Conservation (phyloP, 2,329 filamentous ascomycete species). For the Trichoderma sp. region DNA sequence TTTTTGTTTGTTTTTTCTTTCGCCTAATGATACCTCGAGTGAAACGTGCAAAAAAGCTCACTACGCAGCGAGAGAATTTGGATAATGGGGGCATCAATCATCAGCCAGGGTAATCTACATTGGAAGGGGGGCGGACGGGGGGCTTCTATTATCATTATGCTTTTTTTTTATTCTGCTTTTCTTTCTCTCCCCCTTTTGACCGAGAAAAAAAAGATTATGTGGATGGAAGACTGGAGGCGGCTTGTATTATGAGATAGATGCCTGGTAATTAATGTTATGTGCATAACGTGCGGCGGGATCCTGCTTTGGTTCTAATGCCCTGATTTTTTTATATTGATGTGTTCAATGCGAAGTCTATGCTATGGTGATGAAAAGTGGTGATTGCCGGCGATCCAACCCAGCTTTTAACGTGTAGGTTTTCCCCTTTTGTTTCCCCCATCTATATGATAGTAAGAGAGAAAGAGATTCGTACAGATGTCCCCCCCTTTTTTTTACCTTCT, state of each 20-base stretch:
- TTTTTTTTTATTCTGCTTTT: too few relatives aligned
- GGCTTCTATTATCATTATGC: not conserved
- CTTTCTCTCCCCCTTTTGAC: not conserved
- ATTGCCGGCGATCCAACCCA: not conserved
- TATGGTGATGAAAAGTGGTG: not conserved
- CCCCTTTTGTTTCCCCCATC: not conserved
- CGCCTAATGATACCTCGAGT: slow-evolving; percentile 32
- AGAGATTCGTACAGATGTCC: not conserved
- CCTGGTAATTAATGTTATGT: not conserved
- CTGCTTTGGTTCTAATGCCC: not conserved
- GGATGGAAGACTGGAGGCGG: not conserved
- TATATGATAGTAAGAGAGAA: too few relatives aligned
- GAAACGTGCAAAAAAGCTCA: slow-evolving; percentile 1
- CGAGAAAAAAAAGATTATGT: not conserved
- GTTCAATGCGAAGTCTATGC: not conserved
- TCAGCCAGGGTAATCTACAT: not conserved
- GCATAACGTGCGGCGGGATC: not conserved
- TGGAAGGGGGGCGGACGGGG: not conserved
- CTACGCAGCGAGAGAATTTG: slow-evolving; percentile 11
- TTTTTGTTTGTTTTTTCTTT: slow-evolving; percentile 2
- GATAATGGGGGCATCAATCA: slow-evolving; percentile 1
- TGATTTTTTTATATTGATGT: not conserved
- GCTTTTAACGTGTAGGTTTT: not conserved
- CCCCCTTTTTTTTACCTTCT: not conserved
- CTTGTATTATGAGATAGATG: not conserved